phyloP scores from a whole-genome alignment of 108 stramenopile species.

The Chaetoceros tenuissimus region DNA sequence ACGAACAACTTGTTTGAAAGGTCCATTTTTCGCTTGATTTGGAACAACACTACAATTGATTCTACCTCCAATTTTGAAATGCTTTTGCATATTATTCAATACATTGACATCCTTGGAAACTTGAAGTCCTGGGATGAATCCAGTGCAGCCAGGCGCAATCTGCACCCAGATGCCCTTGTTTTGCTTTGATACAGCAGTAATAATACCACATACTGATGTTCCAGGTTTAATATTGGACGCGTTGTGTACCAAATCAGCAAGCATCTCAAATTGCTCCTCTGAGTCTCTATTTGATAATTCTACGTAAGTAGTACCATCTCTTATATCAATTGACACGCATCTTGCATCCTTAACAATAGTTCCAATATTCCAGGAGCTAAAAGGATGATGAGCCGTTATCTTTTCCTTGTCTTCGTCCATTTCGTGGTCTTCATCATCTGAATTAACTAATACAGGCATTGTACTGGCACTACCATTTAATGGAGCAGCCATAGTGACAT shows the following conservation, averaged over 20 bases:
- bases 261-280: conserved; percentile 1
- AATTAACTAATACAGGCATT: neutral
- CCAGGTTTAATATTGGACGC: conserved; percentile 44
- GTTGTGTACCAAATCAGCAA: conserved; percentile 30
- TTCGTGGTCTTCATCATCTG: conserved; percentile 13
- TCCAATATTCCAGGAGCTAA: conserved; percentile 52
- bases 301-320: conserved; percentile 37
- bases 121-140: conserved; percentile 68
- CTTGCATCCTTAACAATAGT: conserved; percentile 32
- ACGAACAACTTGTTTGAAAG: conserved; percentile 4
- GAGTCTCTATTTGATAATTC: conserved; percentile 32
- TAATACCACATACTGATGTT: conserved; percentile 34
- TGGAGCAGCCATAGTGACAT: conserved; percentile 58
- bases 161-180: conserved; percentile 60
- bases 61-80: conserved; percentile 45
- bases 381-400: conserved; percentile 62
- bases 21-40: conserved; percentile 13
- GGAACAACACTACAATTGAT: conserved; percentile 46
- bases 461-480: neutral
- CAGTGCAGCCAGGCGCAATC: conserved; percentile 50
- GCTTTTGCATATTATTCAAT: conserved; percentile 43
- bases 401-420: conserved; percentile 33
- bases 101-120: conserved; percentile 40
- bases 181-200: conserved; percentile 28
- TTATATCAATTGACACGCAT: conserved; percentile 38